These are phyloP conservation scores for Rhodofomes roseus DNA, from an alignment of 1,284 basidiomycete species.

Conservation along the genomic window DNA sequence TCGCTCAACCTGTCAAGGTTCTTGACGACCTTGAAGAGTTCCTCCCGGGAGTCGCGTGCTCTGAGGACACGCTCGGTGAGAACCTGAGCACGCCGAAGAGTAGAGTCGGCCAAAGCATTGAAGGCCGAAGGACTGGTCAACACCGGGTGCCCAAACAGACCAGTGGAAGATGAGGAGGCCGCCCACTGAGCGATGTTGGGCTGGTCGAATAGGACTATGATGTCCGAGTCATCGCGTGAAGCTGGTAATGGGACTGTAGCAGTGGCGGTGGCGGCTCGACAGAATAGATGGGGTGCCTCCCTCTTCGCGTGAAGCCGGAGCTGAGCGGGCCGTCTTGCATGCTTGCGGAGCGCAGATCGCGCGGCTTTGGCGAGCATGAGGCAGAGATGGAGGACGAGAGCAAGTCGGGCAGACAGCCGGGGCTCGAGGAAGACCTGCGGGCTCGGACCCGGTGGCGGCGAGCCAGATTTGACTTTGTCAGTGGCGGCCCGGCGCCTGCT, in stretches of 20 bases:
- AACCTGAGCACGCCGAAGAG: constrained; percentile 67
- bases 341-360: constrained; percentile 38
- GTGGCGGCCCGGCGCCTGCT: background rate
- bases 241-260: constrained; percentile 40
- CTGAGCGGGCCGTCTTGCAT: constrained; percentile 35
- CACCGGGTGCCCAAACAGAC: constrained; percentile 70
- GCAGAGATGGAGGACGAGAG: constrained; percentile 11
- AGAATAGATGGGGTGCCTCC: constrained; percentile 13
- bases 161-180: constrained; percentile 48
- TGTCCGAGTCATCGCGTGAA: constrained; percentile 57
- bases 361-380: constrained; percentile 54
- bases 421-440: no score
- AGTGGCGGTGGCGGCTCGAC: constrained; percentile 30
- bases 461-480: background rate
- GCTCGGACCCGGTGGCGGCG: background rate
- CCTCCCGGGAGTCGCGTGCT: constrained; percentile 59
- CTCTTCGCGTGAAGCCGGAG: constrained; percentile 39
- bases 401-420: background rate
- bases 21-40: constrained; percentile 85
- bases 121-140: constrained; percentile 63
- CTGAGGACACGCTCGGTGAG: constrained; percentile 73
- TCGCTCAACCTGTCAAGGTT: constrained; percentile 95
- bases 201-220: constrained; percentile 70
- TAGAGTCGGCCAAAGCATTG: constrained; percentile 62
- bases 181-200: constrained; percentile 38